Evolutionary conservation across 441 rosid genomes (phyloP).

Genomic region (Arabidopsis hybrid): DNA sequence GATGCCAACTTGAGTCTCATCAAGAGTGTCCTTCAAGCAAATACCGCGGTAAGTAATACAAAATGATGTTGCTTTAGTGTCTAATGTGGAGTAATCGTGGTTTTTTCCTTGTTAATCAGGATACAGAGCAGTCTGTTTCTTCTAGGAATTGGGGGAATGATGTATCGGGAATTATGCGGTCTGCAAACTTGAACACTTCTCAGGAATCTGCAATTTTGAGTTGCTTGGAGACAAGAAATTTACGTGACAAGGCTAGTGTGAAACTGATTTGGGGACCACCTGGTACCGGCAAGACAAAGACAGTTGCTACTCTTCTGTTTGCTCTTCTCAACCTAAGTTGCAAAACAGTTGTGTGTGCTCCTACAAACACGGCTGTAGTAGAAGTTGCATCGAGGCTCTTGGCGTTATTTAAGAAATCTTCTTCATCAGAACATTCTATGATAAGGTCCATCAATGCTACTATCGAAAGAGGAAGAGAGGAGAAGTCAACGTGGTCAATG

Average conservation of each 20-base stretch:
- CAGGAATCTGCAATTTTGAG: constrained; percentile 50
- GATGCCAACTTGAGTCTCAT: constrained; percentile 34
- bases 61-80: not conserved
- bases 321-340: constrained; percentile 48
- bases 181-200: constrained; percentile 49
- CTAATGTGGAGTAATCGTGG: not conserved
- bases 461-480: no score
- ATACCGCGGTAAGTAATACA: constrained; percentile 45
- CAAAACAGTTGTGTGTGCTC: constrained; percentile 61
- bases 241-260: constrained; percentile 43
- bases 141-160: not conserved
- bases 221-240: constrained; percentile 43
- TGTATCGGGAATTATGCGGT: constrained; percentile 9
- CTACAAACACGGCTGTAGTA: constrained; percentile 64
- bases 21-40: constrained; percentile 46
- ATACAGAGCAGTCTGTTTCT: not conserved
- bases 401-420: not conserved
- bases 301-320: constrained; percentile 51
- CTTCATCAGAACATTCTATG: constrained; percentile 12
- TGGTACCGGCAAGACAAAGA: constrained; percentile 78
- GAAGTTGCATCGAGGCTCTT: constrained; percentile 49
- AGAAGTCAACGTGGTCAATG: no score
- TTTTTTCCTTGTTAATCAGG: constrained; percentile 14
- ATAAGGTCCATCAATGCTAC: no score
- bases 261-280: constrained; percentile 81